These are phyloP conservation scores for Penicillium sclerotiorum DNA, from an alignment of 2,329 filamentous ascomycete species.

Conservation along the genomic window DNA sequence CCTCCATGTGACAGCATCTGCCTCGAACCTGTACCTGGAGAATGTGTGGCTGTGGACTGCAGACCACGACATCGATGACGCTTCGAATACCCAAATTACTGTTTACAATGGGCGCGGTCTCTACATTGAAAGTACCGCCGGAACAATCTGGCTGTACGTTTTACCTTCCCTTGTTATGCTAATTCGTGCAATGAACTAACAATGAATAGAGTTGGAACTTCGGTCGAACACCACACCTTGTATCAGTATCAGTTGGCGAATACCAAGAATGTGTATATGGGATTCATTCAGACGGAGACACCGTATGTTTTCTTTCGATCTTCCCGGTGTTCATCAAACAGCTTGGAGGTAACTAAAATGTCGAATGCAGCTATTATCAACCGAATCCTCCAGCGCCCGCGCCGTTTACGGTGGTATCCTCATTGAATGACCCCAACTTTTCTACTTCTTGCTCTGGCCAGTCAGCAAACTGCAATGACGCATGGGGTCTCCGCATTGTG, in stretches of 20 bases:
- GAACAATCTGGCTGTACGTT: too few species aligned
- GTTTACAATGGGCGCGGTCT: constrained; percentile 50
- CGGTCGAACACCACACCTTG: constrained; percentile 57
- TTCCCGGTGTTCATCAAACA: not conserved
- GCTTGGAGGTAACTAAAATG: not conserved
- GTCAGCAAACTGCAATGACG: not conserved
- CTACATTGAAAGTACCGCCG: constrained; percentile 50
- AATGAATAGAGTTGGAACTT: constrained; percentile 40
- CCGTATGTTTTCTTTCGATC: constrained; percentile 43
- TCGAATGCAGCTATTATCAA: too few species aligned
- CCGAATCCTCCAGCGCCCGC: not conserved
- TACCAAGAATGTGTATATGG: constrained; percentile 55
- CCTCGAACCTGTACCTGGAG: constrained; percentile 7
- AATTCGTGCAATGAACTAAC: too few species aligned
- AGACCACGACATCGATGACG: constrained; percentile 6
- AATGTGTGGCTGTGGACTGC: constrained; percentile 10
- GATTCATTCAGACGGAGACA: constrained; percentile 53
- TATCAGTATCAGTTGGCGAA: constrained; percentile 58
- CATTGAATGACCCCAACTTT: not conserved
- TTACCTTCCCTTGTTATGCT: too few species aligned
- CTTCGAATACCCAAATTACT: not conserved
- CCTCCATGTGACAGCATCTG: constrained; percentile 4
- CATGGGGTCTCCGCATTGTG: constrained; percentile 2
- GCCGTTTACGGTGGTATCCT: not conserved
- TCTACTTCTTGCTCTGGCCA: not conserved